These are phyloP conservation scores for Geosmithia flava DNA, from an alignment of 2,329 filamentous ascomycete genomes.

Conservation along the genomic window DNA sequence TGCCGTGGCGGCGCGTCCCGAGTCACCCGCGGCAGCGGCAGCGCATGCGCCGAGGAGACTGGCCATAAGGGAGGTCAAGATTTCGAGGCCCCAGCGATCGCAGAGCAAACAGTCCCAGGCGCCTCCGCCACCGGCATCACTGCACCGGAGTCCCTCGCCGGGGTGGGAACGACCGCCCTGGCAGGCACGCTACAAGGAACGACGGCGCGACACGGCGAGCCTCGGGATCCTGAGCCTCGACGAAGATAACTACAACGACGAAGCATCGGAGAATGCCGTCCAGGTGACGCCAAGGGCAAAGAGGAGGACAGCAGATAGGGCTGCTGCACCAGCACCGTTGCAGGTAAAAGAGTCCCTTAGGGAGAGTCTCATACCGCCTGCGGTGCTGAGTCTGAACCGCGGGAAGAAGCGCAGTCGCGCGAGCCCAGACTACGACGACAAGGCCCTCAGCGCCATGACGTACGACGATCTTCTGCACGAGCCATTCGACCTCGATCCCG, in stretches of 20 bases:
- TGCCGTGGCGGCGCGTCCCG: conserved; percentile 3
- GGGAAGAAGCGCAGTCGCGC: conserved; percentile 28
- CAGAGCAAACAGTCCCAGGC: conserved; percentile 9
- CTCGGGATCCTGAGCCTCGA: background rate
- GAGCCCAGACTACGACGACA: conserved; percentile 45
- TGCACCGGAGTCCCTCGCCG: conserved; percentile 9
- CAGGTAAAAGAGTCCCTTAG: conserved; percentile 6
- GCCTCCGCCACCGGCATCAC: conserved; percentile 2
- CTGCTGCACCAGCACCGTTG: no score
- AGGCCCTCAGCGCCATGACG: conserved; percentile 38
- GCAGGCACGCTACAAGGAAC: background rate
- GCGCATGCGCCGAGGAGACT: conserved; percentile 15
- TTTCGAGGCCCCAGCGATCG: conserved; percentile 11
- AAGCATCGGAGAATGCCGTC: background rate
- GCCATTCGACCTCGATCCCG: conserved; percentile 44
- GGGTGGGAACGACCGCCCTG: background rate
- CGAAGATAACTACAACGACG: conserved; percentile 6
- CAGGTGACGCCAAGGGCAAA: conserved; percentile 11
- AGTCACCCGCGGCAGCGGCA: conserved; percentile 2
- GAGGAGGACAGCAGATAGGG: conserved; percentile 6
- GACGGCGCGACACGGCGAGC: background rate
- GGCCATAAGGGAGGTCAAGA: conserved; percentile 23
- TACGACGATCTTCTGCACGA: conserved; percentile 37
- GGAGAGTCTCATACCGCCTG: conserved; percentile 10
- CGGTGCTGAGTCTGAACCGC: conserved; percentile 5